Base-by-base conservation (phyloP, 352 stramenopile genomes). In the Pythium vanterpoolii region DNA sequence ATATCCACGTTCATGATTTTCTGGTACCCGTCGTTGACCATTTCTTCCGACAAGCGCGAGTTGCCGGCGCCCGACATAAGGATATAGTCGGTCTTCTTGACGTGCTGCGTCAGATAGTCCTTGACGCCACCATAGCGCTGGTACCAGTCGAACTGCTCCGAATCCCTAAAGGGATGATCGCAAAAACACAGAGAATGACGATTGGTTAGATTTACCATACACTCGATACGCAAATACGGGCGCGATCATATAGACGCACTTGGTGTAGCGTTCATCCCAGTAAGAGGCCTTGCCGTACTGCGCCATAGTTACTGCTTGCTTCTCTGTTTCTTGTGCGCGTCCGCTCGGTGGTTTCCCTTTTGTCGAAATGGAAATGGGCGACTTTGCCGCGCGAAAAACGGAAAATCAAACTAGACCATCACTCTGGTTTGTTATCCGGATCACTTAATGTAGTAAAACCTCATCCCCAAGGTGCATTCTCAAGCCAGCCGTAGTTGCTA, bases 1-100 rank as follows among this genome's bases (percentile, higher is more conserved):
- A 98, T 86, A 76, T 98, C 95, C 40, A 98, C 93, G 75, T 98
- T 98, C 62, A 96, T 88, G 69, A 98, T 90, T 56, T 87, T 96
- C 56, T 96, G 85, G 76, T 92, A 98, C 5, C 89, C 94, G 71
- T 98, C 94, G 62, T 97, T 96, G 46, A 94, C 92, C 93, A 98
- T 98, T 57, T 98, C 95, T 68, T 98, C 95, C 52, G 84, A 98
- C 50, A 98, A 68, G 0, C 90, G 77, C 44, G 94, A 98, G 72
- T 98, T 98, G 49, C 95, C 95, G 16, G 86, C 91, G 42, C 95
- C 95, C 9, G 89, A 72, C 86, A 98, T 98, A 11, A 98, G 76
- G 44, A 98, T 87, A 21, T 76, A 62, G 64, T 98, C 95, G 48
- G 90, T 93, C 76, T 98, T 98, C 69, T 97, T 96, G 14, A 98